These are phyloP conservation scores for Penicillium concentricum DNA, from an alignment of 2,329 filamentous ascomycete species.

Conservation along the genomic window DNA sequence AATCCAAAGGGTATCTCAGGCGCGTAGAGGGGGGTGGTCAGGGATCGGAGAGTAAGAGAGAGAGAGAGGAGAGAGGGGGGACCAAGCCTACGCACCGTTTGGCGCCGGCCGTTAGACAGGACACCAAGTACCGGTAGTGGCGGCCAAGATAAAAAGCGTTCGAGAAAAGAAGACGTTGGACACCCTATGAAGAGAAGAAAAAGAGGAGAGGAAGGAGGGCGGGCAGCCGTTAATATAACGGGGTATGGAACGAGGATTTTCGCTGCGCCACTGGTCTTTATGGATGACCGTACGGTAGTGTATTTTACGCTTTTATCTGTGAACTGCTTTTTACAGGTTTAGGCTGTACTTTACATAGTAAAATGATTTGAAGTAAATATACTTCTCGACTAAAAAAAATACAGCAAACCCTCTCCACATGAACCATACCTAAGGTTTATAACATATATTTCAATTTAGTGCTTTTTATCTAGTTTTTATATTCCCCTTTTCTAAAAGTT, in stretches of 20 bases:
- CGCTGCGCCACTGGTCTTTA: constrained; percentile 19
- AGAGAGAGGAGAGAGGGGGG: constrained; percentile 29
- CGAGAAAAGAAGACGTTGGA: constrained; percentile 34
- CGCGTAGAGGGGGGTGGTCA: constrained; percentile 13
- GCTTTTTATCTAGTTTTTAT: not conserved
- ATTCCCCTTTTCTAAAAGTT: no score
- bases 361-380: no score
- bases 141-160: constrained; percentile 42
- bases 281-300: constrained; percentile 14
- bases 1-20: constrained; percentile 18
- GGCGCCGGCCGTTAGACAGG: constrained; percentile 48
- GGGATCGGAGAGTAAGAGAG: constrained; percentile 21
- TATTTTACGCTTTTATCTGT: not conserved
- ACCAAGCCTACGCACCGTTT: constrained; percentile 48
- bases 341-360: no score
- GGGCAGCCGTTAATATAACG: constrained; percentile 23
- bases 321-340: not conserved
- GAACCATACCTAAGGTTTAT: no score
- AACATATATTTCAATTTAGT: not conserved
- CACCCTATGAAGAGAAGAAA: constrained; percentile 20
- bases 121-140: constrained; percentile 48
- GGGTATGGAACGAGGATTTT: constrained; percentile 23
- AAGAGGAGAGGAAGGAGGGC: constrained; percentile 19
- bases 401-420: no score
- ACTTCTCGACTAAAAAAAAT: no score